Base-by-base conservation (phyloP, 345 rosid species). In the Rhodamnia argentea region DNA sequence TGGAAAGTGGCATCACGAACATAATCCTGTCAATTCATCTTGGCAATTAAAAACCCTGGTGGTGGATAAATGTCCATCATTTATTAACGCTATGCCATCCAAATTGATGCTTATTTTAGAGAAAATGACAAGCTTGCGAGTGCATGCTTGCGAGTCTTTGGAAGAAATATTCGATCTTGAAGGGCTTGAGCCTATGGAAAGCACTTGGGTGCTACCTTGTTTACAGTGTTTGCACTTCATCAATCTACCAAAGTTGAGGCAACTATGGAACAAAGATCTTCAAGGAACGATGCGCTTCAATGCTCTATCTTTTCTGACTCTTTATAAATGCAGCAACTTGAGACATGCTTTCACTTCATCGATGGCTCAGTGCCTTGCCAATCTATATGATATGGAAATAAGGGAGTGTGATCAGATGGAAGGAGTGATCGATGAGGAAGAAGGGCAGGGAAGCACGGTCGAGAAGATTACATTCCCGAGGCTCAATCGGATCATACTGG, bases 301-400 rank as follows among this genome's bases (percentile, higher is more conserved):
- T n/a, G 27, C 37, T 60, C 37, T 60, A 60, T 0, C 0, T 0
- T 0, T 0, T n/a, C 18, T n/a, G 2, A 13, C 4, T 4, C 37
- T 60, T 60, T 60, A n/a, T 60, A 27, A 60, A 5, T 60, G 74
- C 1, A 5, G 20, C 10, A 27, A 60, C 74, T 27, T 60, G 74
- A 27, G 74, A 27, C 20, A 13, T 13, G 74, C 20, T 60, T 27
- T 60, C 15, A 2, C 7, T 60, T 4, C 74, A 60, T 60, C 37
- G 7, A 60, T 60, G 74, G 10, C 9, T 60, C 2, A 2, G 20
- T 27, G 74, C 74, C 20, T 60, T 60, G 4, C 20, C 37, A 60
- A 6, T n/a, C 37, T 60, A 0, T 0, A 0, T 0, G 0, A 3
- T 0, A n/a, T 60, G 1, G 1, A 60, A 13, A n/a, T 27, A 13